Evolutionary conservation across 1,284 basidiomycete species (phyloP).

Genomic region (Pseudozyma sp.): DNA sequence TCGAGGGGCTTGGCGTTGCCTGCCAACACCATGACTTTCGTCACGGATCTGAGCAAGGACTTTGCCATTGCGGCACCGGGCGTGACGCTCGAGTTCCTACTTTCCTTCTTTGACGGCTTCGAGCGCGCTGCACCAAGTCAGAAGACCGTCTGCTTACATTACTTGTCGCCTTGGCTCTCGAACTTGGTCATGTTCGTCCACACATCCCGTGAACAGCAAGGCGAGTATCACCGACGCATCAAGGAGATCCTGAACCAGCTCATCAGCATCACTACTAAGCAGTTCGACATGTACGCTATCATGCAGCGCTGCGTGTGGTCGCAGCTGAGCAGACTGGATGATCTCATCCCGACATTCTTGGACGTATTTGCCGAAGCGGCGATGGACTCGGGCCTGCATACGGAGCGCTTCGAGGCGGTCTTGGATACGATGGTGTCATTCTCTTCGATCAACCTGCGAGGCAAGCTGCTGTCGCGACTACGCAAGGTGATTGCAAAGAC

Average conservation of each 20-base stretch:
- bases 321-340: constrained; percentile 63
- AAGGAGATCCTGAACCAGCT: constrained; percentile 64
- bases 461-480: constrained; percentile 62
- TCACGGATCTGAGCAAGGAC: constrained; percentile 62
- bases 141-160: constrained; percentile 62
- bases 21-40: constrained; percentile 63
- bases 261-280: constrained; percentile 65
- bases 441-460: constrained; percentile 62
- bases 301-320: constrained; percentile 66
- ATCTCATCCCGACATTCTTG: constrained; percentile 61
- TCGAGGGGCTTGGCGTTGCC: constrained; percentile 59
- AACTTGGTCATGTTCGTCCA: constrained; percentile 64
- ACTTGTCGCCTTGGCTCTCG: constrained; percentile 64
- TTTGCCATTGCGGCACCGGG: constrained; percentile 63
- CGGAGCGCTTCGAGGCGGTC: constrained; percentile 63
- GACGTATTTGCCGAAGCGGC: constrained; percentile 65
- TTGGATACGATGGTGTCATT: constrained; percentile 67
- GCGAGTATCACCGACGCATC: constrained; percentile 61
- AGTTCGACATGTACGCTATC: constrained; percentile 64
- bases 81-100: constrained; percentile 63
- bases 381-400: constrained; percentile 64
- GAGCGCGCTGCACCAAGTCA: constrained; percentile 58
- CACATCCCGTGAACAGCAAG: constrained; percentile 59
- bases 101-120: constrained; percentile 66
- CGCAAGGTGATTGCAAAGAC: constrained; percentile 64